A percentile compares a stretch with the other conserved stretches of the same genome.
Evolutionary conservation across 805 yeast genomes (phyloP).

Genomic region (Henningerozyma blattae): DNA sequence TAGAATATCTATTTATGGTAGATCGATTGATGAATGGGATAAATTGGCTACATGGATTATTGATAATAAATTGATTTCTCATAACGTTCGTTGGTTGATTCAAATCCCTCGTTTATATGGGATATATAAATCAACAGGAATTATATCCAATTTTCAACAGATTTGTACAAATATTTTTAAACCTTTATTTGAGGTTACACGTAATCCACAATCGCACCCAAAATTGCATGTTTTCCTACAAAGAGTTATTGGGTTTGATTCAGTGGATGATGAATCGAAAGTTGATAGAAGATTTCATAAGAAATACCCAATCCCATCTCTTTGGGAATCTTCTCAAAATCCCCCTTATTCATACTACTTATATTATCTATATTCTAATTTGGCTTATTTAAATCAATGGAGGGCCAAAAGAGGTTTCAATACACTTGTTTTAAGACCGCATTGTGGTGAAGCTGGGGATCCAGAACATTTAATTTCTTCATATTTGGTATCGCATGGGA

Average conservation of each 20-base stretch:
- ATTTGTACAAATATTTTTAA: slow-evolving; percentile 65
- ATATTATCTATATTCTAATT: slow-evolving; percentile 77
- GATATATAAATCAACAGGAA: slow-evolving; percentile 65
- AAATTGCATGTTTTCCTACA: slow-evolving; percentile 78
- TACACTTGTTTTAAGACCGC: slow-evolving; percentile 89
- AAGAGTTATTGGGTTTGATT: slow-evolving; percentile 93
- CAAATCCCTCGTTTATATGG: slow-evolving; percentile 92
- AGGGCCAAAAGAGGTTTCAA: slow-evolving; percentile 63
- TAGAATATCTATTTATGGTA: slow-evolving; percentile 87
- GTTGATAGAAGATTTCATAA: slow-evolving; percentile 70
- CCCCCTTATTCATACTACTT: slow-evolving; percentile 95
- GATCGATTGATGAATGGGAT: slow-evolving; percentile 86
- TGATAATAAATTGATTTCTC: slow-evolving; percentile 81
- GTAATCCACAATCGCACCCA: slow-evolving; percentile 79
- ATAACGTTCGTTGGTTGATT: slow-evolving; percentile 91
- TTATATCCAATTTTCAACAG: slow-evolving; percentile 61
- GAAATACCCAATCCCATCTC: slow-evolving; percentile 69
- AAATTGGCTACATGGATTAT: slow-evolving; percentile 89
- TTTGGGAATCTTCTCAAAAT: slow-evolving; percentile 66
- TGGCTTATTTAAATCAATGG: slow-evolving; percentile 77
- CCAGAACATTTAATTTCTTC: slow-evolving; percentile 93
- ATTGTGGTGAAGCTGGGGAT: slow-evolving; percentile 99
- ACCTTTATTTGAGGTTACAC: slow-evolving; percentile 83
- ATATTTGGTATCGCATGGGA: slow-evolving; percentile 79
- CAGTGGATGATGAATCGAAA: slow-evolving; percentile 96